Evolutionary conservation across 1,284 basidiomycete genomes (phyloP), one percentile per base, ranked within the genome.

Genomic region (Schizophyllum commune): DNA sequence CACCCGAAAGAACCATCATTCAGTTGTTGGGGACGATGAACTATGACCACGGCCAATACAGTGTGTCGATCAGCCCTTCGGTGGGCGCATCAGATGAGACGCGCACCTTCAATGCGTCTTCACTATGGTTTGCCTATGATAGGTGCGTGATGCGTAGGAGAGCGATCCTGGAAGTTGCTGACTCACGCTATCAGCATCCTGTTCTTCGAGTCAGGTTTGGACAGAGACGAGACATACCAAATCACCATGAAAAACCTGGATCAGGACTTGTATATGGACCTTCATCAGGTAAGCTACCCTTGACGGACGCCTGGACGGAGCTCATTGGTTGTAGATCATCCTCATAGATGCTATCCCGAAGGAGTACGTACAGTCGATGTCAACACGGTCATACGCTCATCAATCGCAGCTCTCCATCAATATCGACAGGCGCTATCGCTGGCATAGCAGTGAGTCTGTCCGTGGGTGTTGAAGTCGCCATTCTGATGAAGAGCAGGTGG

Each of bases 91-190:
- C 66, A 6, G 59, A 62, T 22, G 59, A 60, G 1, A 57, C 61
- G 5, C 66, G 66, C 2, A 65, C 63, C 33, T 66, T 68, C 55
- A 67, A 67, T 52, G 67, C 60, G 13, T 65, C 66, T 7, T 66
- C 66, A 2, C 64, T 64, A 51, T 68, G 67, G 67, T 68, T 68
- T 20, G 66, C 39, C 13, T 47, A 47, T 17, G 39, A 47, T 47
- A 13, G 13, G 39, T 47, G 39, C 3, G 39, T 47, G 39, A 27
- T 27, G 27, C 27, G 27, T 2, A 27, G 27, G 27, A 27, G 27
- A 5, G 27, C 27, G 27, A 27, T 27, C 27, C 3, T 27, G 27
- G 27, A 47, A 47, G 39, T 11, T 11, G 9, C 39, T 47, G 39
- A 47, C 39, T 8, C 9, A 3, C 62, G 8, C 60, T 67, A 11